Evolutionary conservation across 148 eudicot species (phyloP).

Genomic region (Diospyros kaki): DNA sequence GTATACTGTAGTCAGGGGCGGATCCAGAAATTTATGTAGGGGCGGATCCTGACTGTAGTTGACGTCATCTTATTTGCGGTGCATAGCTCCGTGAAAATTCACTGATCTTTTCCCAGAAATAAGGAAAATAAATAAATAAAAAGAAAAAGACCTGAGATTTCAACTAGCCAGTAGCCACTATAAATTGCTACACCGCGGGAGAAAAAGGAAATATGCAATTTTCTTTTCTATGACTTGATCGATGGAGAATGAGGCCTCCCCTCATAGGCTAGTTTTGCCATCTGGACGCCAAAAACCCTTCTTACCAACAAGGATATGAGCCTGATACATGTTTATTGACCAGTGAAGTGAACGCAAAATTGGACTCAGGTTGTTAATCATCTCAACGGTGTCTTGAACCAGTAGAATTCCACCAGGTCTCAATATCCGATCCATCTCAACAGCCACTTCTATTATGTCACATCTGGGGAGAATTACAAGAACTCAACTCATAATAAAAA

Average conservation of each 20-base stretch:
- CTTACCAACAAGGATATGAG: conserved; percentile 63
- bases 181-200: not conserved
- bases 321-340: conserved; percentile 49
- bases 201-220: not conserved
- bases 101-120: too few species aligned
- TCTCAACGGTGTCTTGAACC: conserved; percentile 54
- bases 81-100: too few species aligned
- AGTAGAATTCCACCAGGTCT: conserved; percentile 75
- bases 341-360: conserved; percentile 78
- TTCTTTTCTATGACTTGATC: not conserved
- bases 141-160: too few species aligned
- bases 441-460: conserved; percentile 57
- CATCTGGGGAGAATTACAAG: conserved; percentile 42
- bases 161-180: not conserved
- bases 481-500: not conserved
- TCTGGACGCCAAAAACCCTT: conserved; percentile 82
- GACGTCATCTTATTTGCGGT: too few species aligned
- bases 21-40: too few species aligned
- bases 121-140: too few species aligned
- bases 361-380: conserved; percentile 40
- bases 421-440: conserved; percentile 79
- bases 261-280: conserved; percentile 18
- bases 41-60: too few species aligned
- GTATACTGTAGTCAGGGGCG: too few species aligned
- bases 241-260: too few species aligned